Evolutionary conservation across 73 alveolate species (phyloP).

Genomic region (Blepharisma japonicum): DNA sequence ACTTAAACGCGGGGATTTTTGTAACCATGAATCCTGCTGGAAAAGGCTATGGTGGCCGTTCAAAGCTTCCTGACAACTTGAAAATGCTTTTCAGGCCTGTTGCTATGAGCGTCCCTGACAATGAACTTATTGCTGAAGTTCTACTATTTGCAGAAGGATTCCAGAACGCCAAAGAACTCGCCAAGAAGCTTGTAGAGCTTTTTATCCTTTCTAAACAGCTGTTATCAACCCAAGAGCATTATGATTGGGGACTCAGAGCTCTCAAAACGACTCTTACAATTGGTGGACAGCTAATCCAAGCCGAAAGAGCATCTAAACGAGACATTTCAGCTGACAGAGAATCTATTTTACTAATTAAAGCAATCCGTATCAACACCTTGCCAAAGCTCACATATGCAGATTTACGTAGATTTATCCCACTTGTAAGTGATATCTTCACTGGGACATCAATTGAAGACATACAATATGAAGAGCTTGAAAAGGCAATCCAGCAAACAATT

Average conservation of each 20-base stretch:
- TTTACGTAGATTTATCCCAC: slow-evolving; percentile 84
- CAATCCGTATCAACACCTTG: slow-evolving; percentile 97
- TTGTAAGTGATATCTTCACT: slow-evolving; percentile 93
- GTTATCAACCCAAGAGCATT: slow-evolving; percentile 97
- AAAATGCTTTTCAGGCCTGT: slow-evolving; percentile 99
- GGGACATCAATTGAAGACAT: slow-evolving; percentile 94
- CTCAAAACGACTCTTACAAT: slow-evolving; percentile 98
- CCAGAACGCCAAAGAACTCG: slow-evolving; percentile 79
- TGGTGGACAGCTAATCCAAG: slow-evolving; percentile 97
- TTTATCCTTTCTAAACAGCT: slow-evolving; percentile 96
- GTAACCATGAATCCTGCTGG: slow-evolving; percentile 99
- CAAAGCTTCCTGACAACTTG: slow-evolving; percentile 99
- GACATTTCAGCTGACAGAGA: slow-evolving; percentile 39
- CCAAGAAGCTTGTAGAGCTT: slow-evolving; percentile 92
- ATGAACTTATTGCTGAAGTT: slow-evolving; percentile 99
- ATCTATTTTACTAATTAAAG: slow-evolving; percentile 49
- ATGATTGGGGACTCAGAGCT: slow-evolving; percentile 99
- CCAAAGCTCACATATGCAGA: slow-evolving; percentile 99
- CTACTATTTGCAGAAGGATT: slow-evolving; percentile 99
- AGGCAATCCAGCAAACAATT: slow-evolving; percentile 90
- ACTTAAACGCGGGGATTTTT: slow-evolving; percentile 88
- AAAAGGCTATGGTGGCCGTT: slow-evolving; percentile 99
- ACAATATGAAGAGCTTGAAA: slow-evolving; percentile 92
- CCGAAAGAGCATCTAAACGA: slow-evolving; percentile 59
- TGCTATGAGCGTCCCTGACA: slow-evolving; percentile 99